Evolutionary conservation across 495 filamentous ascomycete species (phyloP).

Genomic region (Aspergillus nanangensis): DNA sequence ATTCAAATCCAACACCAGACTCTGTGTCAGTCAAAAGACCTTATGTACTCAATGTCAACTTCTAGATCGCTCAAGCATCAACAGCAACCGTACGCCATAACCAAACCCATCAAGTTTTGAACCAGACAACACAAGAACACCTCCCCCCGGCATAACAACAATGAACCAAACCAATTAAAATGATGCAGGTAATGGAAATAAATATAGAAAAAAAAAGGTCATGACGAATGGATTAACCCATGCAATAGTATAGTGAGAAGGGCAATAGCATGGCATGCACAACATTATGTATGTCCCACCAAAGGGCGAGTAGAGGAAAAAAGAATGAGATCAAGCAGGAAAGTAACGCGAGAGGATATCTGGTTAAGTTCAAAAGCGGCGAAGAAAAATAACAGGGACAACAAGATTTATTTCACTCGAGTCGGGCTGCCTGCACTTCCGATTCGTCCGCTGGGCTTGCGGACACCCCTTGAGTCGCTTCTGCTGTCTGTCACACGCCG

Average conservation of each 20-base stretch:
- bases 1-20: not conserved
- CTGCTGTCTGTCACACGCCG: constrained; percentile 53
- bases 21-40: constrained; percentile 8
- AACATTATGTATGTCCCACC: constrained; percentile 10
- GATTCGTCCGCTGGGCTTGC: constrained; percentile 91
- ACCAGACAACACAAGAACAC: constrained; percentile 12
- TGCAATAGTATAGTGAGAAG: constrained; percentile 5
- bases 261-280: constrained; percentile 12
- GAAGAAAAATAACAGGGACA: constrained; percentile 9
- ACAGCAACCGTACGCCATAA: constrained; percentile 16
- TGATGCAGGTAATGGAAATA: no score
- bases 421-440: constrained; percentile 61
- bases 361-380: constrained; percentile 1
- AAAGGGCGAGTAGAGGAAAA: not conserved
- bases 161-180: not conserved
- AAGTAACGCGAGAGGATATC: constrained; percentile 15
- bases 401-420: constrained; percentile 23
- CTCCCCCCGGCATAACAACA: constrained; percentile 2
- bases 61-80: constrained; percentile 14
- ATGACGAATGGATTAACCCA: constrained; percentile 7
- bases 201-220: no score
- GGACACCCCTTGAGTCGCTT: constrained; percentile 60
- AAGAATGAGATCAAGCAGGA: constrained; percentile 1
- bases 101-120: constrained; percentile 8
- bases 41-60: constrained; percentile 10